Base-by-base conservation (phyloP, 345 rosid genomes). In the Eutrema heterophyllum region DNA sequence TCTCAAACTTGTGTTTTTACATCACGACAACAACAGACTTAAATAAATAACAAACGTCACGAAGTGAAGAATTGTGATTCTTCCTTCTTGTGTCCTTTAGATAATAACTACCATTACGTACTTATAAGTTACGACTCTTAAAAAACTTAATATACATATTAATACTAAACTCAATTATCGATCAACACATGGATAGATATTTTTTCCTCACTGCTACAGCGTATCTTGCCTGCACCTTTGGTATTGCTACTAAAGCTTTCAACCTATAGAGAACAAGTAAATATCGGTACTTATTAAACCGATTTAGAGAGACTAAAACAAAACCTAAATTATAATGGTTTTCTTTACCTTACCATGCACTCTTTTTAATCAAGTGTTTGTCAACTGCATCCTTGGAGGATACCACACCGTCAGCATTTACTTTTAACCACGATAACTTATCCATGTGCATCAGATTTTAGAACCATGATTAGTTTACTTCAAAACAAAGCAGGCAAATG, bases 171-270 rank as follows among this genome's bases (percentile, higher is more conserved):
- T n/a, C n/a, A n/a, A n/a, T n/a, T n/a, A n/a, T n/a, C n/a, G n/a
- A n/a, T n/a, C n/a, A n/a, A n/a, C n/a, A n/a, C 98, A 91, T 87
- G 24, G 98, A 83, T 14, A 97, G 97, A 71, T 94, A 91, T 84
- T 86, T 86, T 80, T 84, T 88, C 91, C 87, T 71, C 70, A 91
- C 86, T 36, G 98, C 92, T 70, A 91, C 44, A 4, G 97, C 97
- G 66, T 74, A 89, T 71, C 96, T 86, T 27, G 98, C 90, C 77
- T 94, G 98, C 60, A 94, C 97, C 86, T 95, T 95, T 57, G 97
- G 99, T 50, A 95, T 88, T 33, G 92, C 87, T 54, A 92, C 84
- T 82, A 92, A 83, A 7, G 96, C 50, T 41, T 41, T 41, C 13
- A 61, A 41, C 67, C 67, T 61, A 39, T 14, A 61, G 24, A 41